phyloP scores from a whole-genome alignment of 2,329 filamentous ascomycete species.

The Incumbomyces lentus region DNA sequence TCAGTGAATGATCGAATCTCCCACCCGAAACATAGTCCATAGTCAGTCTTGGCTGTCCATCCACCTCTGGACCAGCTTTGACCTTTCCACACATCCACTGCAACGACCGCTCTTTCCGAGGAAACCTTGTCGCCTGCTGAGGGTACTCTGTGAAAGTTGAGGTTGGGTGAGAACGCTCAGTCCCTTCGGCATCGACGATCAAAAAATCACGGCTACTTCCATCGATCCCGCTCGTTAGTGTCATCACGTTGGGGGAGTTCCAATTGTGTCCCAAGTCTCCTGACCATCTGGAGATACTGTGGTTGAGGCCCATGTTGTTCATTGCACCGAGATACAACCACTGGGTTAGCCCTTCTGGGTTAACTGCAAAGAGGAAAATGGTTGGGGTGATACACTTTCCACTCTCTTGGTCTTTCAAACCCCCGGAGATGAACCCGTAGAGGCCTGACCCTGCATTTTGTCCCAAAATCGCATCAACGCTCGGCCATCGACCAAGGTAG shows the following conservation, averaged over 20 bases:
- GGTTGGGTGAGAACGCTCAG: slow-evolving; percentile 11
- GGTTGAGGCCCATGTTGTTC: slow-evolving; percentile 31
- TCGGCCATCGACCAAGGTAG: slow-evolving; percentile 26
- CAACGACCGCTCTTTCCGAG: slow-evolving; percentile 26
- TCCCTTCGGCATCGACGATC: slow-evolving; percentile 38
- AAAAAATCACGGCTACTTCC: slow-evolving; percentile 30
- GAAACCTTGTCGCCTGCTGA: slow-evolving; percentile 11
- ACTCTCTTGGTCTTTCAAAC: slow-evolving; percentile 26
- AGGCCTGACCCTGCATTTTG: slow-evolving; percentile 18
- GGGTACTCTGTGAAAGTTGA: slow-evolving; percentile 10
- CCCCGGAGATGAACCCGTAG: slow-evolving; percentile 42
- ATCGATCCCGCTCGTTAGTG: slow-evolving; percentile 26
- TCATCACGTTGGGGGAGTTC: slow-evolving; percentile 41
- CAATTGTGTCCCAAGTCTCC: slow-evolving; percentile 43
- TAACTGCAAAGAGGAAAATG: slow-evolving; percentile 38
- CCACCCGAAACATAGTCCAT: slow-evolving; percentile 34
- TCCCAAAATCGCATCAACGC: slow-evolving; percentile 16
- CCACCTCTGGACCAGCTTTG: neutral
- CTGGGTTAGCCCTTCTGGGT: slow-evolving; percentile 29
- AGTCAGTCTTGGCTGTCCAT: slow-evolving; percentile 10
- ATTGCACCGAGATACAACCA: slow-evolving; percentile 40
- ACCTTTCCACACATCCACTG: slow-evolving; percentile 36
- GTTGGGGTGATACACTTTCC: slow-evolving; percentile 27
- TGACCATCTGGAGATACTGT: slow-evolving; percentile 35
- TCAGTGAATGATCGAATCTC: slow-evolving; percentile 38